These are phyloP conservation scores for Lasiodiplodia gonubiensis DNA, from an alignment of 2,329 filamentous ascomycete genomes.

Conservation along the genomic window DNA sequence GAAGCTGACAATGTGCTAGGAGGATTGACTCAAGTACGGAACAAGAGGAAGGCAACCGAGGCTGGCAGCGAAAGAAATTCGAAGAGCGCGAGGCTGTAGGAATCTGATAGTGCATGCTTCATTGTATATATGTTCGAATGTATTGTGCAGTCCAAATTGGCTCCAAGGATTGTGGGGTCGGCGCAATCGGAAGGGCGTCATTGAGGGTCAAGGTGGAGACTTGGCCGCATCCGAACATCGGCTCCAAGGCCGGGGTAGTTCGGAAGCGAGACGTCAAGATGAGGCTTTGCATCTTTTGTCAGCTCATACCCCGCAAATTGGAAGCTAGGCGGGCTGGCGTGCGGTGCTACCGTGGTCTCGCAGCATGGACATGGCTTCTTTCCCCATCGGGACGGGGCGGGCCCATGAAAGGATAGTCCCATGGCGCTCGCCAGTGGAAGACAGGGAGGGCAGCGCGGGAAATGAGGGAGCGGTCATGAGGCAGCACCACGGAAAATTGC, in stretches of 20 bases:
- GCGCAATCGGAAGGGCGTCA: constrained; percentile 8
- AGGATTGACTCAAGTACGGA: no score
- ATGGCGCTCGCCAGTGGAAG: constrained; percentile 14
- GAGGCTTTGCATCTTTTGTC: neutral
- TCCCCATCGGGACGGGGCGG: neutral
- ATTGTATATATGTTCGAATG: no score
- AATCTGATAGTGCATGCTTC: no score
- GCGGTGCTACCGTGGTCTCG: constrained; percentile 4
- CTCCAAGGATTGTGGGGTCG: constrained; percentile 20
- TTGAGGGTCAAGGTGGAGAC: constrained; percentile 19
- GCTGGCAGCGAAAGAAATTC: neutral
- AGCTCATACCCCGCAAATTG: constrained; percentile 3
- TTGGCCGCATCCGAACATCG: constrained; percentile 21
- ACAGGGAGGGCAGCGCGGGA: constrained; percentile 1
- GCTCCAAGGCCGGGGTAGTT: neutral
- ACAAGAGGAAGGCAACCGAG: neutral
- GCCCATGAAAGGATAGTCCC: neutral
- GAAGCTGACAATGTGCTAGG: neutral
- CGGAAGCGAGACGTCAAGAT: constrained; percentile 17
- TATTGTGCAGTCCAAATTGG: constrained; percentile 15
- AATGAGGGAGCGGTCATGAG: constrained; percentile 12
- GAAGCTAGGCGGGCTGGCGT: neutral
- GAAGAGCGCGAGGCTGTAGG: neutral
- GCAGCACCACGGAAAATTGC: constrained; percentile 21
- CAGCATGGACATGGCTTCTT: neutral